Conservation (phyloP, 176 grass and related monocot species). For the Eleusine indica region DNA sequence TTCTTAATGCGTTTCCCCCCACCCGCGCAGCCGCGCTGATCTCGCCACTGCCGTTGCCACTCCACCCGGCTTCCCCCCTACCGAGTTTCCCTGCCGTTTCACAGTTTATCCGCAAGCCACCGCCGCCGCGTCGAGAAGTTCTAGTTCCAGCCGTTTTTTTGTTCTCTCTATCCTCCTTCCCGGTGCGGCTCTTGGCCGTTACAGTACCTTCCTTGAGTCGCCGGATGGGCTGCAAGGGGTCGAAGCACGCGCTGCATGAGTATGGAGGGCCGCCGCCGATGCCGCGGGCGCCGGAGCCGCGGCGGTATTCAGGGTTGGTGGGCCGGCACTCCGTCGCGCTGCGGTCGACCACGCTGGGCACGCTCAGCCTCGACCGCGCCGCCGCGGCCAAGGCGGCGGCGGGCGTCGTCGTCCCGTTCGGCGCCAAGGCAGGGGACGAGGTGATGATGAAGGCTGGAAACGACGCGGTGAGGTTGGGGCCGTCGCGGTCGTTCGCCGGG, state of each 20-base stretch:
- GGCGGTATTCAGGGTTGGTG: conserved; percentile 26
- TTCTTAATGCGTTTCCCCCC: neutral
- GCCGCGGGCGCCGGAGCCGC: conserved; percentile 32
- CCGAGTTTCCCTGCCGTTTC: conserved; percentile 37
- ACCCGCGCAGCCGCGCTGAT: neutral
- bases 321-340: conserved; percentile 50
- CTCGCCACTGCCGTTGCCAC: conserved; percentile 23
- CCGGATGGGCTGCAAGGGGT: conserved; percentile 80
- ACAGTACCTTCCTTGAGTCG: too few species aligned
- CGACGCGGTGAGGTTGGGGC: conserved; percentile 12
- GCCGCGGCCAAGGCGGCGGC: neutral
- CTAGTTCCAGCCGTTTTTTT: conserved; percentile 25
- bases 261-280: neutral
- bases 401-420: conserved; percentile 13
- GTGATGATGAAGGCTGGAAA: conserved; percentile 47
- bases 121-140: neutral
- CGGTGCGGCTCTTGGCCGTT: neutral
- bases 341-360: conserved; percentile 58
- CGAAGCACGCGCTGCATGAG: conserved; percentile 57
- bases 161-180: neutral
- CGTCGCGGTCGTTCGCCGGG: conserved; percentile 1
- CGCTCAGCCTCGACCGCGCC: conserved; percentile 62
- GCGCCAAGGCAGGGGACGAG: neutral
- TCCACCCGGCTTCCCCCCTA: neutral
- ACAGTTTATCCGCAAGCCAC: neutral